These are phyloP conservation scores for Metahyphopichia silvanorum DNA, from an alignment of 805 yeast species.

Conservation along the genomic window DNA sequence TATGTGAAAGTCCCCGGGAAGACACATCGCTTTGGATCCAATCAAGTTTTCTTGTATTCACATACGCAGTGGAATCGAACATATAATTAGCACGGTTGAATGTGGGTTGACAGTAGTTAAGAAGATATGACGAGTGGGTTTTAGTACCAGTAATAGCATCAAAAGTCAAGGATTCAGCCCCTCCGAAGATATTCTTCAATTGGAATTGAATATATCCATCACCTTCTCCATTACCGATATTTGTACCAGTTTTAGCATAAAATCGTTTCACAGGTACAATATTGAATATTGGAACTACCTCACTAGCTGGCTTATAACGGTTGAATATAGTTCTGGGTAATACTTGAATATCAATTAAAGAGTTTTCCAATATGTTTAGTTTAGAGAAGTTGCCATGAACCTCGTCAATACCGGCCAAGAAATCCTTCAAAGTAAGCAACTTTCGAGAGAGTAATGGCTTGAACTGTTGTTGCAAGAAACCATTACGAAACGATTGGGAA, in stretches of 20 bases:
- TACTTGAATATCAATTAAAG: slow-evolving; percentile 26
- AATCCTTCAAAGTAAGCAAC: slow-evolving; percentile 35
- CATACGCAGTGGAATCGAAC: slow-evolving; percentile 36
- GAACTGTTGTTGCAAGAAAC: slow-evolving; percentile 46
- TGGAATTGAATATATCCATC: slow-evolving; percentile 83
- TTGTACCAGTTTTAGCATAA: slow-evolving; percentile 88
- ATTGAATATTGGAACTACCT: slow-evolving; percentile 35
- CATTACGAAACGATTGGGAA: slow-evolving; percentile 42
- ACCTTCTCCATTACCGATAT: slow-evolving; percentile 95
- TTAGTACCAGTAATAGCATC: slow-evolving; percentile 52
- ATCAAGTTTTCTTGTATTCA: slow-evolving; percentile 46
- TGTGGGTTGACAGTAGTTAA: slow-evolving; percentile 47
- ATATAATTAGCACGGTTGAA: slow-evolving; percentile 37
- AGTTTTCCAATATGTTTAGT: slow-evolving; percentile 40
- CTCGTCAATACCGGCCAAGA: slow-evolving; percentile 40
- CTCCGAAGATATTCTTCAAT: slow-evolving; percentile 54
- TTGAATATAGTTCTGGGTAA: slow-evolving; percentile 18
- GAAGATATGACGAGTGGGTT: slow-evolving; percentile 47
- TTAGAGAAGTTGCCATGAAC: slow-evolving; percentile 43
- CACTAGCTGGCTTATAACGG: slow-evolving; percentile 18
- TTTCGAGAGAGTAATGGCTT: slow-evolving; percentile 40
- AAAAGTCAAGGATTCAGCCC: slow-evolving; percentile 49
- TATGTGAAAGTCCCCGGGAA: slow-evolving; percentile 41
- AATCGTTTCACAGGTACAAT: slow-evolving; percentile 62
- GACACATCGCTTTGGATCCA: slow-evolving; percentile 46